Evolutionary conservation across 164 flowering plant species (phyloP), one percentile per base, ranked within the genome.

Genomic region (Echeveria elegans): DNA sequence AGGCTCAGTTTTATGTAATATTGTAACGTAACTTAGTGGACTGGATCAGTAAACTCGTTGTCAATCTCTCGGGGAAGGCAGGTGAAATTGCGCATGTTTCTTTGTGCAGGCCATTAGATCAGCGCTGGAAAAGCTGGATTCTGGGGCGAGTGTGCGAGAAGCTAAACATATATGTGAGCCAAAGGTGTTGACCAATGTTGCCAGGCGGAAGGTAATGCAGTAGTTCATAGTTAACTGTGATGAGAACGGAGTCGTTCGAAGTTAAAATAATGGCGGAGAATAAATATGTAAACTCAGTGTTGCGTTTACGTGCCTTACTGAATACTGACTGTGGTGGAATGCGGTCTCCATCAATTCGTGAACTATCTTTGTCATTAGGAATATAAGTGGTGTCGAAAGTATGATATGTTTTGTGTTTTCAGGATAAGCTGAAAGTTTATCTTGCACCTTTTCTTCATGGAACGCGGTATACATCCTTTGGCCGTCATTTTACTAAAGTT

Each of bases 401-500:
- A 9, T 36, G 58, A 34, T n/a, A n/a, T n/a, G 30, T 70, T 66
- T 41, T 29, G 40, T 15, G 69, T 73, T 60, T 56, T 68, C 71
- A 92, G 97, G 78, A 77, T 72, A 89, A 87, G 82, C 85, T 92
- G 16, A 83, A 70, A 76, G 86, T 89, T 19, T 88, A 87, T 78
- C 88, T 95, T 72, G 80, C 97, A 60, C 97, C 99, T 60, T 88
- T 95, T 74, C 81, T 95, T 1, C 68, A 82, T 80, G 99, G 97
- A 40, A 80, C 75, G 85, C 90, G 97, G 11, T 92, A 95, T 74
- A 85, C 99, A 40, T 95, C 99, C 23, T 90, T 78, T 76, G 97
- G 99, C 62, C 99, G 99, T 41, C 97, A 95, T 77, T 95, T 95
- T 69, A 95, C 99, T 8, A 87, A 92, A 70, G 76, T 75, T 63